Evolutionary conservation across 352 stramenopile genomes (phyloP).

Genomic region (Phytopythium helicoides): DNA sequence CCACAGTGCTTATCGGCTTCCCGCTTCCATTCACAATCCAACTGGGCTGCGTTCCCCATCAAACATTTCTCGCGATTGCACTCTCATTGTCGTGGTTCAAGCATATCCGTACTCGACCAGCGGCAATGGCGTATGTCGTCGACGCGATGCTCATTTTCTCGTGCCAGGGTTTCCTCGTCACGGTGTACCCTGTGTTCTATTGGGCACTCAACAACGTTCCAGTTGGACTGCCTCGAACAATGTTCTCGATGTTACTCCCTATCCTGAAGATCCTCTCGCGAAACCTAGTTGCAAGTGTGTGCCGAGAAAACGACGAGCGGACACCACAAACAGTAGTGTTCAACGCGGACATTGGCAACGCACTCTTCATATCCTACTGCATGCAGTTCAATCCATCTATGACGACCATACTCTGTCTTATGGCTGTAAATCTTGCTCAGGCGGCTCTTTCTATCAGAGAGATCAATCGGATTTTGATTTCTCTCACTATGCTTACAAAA

Average conservation of each 20-base stretch:
- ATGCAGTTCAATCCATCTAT: constrained; percentile 24
- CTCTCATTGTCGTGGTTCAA: constrained; percentile 14
- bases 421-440: constrained; percentile 22
- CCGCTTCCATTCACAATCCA: constrained; percentile 15
- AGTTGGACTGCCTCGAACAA: constrained; percentile 1
- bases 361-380: constrained; percentile 22
- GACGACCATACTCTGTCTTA: constrained; percentile 13
- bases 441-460: constrained; percentile 18
- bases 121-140: constrained; percentile 4
- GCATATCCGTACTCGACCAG: constrained; percentile 9
- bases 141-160: constrained; percentile 18
- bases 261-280: constrained; percentile 19
- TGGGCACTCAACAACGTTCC: constrained; percentile 19
- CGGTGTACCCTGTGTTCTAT: constrained; percentile 19
- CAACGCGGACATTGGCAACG: constrained; percentile 24
- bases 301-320: constrained; percentile 15
- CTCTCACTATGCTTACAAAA: background rate
- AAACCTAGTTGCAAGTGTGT: constrained; percentile 15
- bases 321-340: constrained; percentile 17
- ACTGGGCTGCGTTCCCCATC: constrained; percentile 6
- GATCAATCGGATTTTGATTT: background rate
- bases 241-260: constrained; percentile 14
- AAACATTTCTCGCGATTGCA: constrained; percentile 4
- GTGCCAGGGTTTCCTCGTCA: constrained; percentile 12
- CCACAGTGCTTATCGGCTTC: constrained; percentile 11